These are phyloP conservation scores for Aquilaria malaccensis DNA, from an alignment of 345 rosid genomes.

Conservation along the genomic window DNA sequence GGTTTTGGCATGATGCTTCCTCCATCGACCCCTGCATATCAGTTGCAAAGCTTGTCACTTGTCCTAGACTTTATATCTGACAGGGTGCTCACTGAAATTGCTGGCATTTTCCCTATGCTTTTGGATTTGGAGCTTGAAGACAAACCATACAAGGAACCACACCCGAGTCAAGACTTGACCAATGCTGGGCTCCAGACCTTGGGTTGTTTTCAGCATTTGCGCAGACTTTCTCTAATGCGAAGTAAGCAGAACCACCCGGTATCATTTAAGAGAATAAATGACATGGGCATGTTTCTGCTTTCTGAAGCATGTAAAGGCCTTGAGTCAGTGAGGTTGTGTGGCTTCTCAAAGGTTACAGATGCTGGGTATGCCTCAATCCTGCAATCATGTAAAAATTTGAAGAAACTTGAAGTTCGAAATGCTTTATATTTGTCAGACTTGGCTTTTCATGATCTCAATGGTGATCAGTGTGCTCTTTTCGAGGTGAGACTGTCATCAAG, in stretches of 20 bases:
- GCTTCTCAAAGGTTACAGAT: slow-evolving; percentile 63
- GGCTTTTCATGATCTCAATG: slow-evolving; percentile 51
- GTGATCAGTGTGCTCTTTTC: slow-evolving; percentile 38
- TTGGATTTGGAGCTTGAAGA: slow-evolving; percentile 65
- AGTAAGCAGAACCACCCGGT: slow-evolving; percentile 39
- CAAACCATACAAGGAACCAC: slow-evolving; percentile 39
- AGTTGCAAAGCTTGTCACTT: slow-evolving; percentile 49
- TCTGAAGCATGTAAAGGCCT: slow-evolving; percentile 51
- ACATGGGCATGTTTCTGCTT: slow-evolving; percentile 65
- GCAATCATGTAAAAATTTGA: slow-evolving; percentile 44
- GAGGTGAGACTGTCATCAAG: slow-evolving; percentile 53
- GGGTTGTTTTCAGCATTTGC: slow-evolving; percentile 32
- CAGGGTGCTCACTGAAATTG: slow-evolving; percentile 33
- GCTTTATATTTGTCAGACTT: slow-evolving; percentile 53
- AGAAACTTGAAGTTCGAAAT: slow-evolving; percentile 52
- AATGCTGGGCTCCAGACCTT: slow-evolving; percentile 46
- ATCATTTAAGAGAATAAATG: slow-evolving; percentile 55
- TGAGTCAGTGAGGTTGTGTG: slow-evolving; percentile 46
- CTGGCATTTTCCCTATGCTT: slow-evolving; percentile 35
- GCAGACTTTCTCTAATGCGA: slow-evolving; percentile 42
- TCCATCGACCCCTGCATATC: slow-evolving; percentile 19
- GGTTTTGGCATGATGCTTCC: slow-evolving; percentile 14
- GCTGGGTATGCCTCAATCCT: slow-evolving; percentile 67
- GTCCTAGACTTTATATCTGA: slow-evolving; percentile 48
- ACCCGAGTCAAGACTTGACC: slow-evolving; percentile 35